These are phyloP conservation scores for Heterobasidion occidentale DNA, from an alignment of 1,284 basidiomycete species.

Conservation along the genomic window DNA sequence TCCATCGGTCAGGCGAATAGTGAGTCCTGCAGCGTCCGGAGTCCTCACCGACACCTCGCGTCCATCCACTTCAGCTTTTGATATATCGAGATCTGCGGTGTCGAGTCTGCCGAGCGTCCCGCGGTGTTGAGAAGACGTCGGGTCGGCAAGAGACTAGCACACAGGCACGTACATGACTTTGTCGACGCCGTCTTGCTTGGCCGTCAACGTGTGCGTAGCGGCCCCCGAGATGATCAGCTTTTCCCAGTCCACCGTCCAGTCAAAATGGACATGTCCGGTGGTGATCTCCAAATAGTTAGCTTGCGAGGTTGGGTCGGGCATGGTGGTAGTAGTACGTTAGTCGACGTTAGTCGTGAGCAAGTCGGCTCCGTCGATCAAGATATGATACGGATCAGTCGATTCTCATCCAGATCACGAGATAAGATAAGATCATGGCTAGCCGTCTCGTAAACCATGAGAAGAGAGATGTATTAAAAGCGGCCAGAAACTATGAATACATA, in stretches of 20 bases:
- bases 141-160: not conserved
- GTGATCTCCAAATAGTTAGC: slow-evolving; percentile 71
- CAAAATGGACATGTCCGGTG: slow-evolving; percentile 65
- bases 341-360: too few species aligned
- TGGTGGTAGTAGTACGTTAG: slow-evolving; percentile 1
- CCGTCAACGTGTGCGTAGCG: slow-evolving; percentile 59
- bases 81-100: slow-evolving; percentile 67
- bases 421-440: too few species aligned
- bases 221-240: slow-evolving; percentile 63
- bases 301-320: slow-evolving; percentile 67
- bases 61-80: slow-evolving; percentile 49
- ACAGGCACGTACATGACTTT: slow-evolving; percentile 47
- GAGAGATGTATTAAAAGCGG: too few species aligned
- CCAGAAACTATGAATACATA: too few species aligned
- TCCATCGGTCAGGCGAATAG: not conserved
- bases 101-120: slow-evolving; percentile 53
- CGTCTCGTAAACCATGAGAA: too few species aligned
- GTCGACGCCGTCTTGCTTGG: slow-evolving; percentile 51
- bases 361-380: not conserved
- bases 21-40: not conserved
- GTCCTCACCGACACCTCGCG: slow-evolving; percentile 36
- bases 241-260: slow-evolving; percentile 82
- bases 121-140: not conserved
- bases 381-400: not conserved
- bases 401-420: not conserved